Conservation (phyloP, 345 rosid genomes). For the Carallia brachiata region DNA sequence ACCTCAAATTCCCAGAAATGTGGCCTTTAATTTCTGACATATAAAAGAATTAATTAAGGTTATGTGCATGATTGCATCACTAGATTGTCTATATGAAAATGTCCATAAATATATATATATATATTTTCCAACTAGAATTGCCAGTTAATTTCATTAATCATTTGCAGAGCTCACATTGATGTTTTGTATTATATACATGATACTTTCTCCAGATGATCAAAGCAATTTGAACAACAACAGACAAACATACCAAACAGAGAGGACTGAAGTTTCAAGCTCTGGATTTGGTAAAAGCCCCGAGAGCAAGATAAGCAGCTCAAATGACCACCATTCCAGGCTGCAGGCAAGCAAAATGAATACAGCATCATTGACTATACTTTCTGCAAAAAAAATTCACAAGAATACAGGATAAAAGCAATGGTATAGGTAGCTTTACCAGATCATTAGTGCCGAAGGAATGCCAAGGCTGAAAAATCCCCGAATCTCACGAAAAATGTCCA, state of each 20-base stretch:
- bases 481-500: not conserved
- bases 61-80: no score
- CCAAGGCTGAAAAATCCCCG: not conserved
- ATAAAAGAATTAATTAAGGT: no score
- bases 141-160: not conserved
- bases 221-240: no score
- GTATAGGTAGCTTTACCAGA: not conserved
- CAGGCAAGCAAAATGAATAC: slow-evolving; percentile 3
- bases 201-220: not conserved
- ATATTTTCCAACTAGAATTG: no score
- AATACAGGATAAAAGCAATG: not conserved
- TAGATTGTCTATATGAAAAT: no score
- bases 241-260: slow-evolving; percentile 22
- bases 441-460: slow-evolving; percentile 3
- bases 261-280: slow-evolving; percentile 23
- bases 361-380: not conserved
- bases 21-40: no score
- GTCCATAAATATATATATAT: no score
- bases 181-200: not conserved
- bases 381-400: not conserved
- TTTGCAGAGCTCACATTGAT: not conserved
- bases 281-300: slow-evolving; percentile 29
- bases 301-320: slow-evolving; percentile 23
- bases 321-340: slow-evolving; percentile 26
- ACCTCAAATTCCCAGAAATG: no score